phyloP scores from a whole-genome alignment of 495 filamentous ascomycete genomes.

The Usnea hakonensis region DNA sequence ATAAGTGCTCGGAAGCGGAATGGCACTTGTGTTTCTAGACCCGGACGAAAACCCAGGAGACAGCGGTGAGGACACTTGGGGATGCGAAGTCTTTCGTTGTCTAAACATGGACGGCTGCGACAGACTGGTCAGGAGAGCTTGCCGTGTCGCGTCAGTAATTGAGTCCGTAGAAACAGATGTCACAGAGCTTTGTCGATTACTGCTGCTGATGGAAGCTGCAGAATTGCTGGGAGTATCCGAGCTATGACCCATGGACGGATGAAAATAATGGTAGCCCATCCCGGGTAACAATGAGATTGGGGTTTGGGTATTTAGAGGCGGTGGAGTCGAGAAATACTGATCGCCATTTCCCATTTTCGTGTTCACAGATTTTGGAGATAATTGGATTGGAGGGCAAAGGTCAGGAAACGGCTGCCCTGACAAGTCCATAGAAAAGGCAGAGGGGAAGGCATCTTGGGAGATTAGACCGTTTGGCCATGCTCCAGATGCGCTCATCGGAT shows the following conservation, averaged over 20 bases:
- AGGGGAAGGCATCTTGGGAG: constrained; percentile 48
- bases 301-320: constrained; percentile 53
- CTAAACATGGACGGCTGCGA: constrained; percentile 65
- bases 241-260: constrained; percentile 42
- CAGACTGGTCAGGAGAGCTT: constrained; percentile 74
- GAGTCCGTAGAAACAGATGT: constrained; percentile 62
- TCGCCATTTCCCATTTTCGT: constrained; percentile 44
- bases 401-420: constrained; percentile 50
- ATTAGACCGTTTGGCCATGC: constrained; percentile 65
- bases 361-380: constrained; percentile 53
- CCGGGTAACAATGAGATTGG: constrained; percentile 23
- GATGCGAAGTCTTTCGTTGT: constrained; percentile 70
- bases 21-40: constrained; percentile 31
- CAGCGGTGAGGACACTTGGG: constrained; percentile 57
- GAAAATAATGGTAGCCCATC: constrained; percentile 36
- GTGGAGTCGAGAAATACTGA: constrained; percentile 50
- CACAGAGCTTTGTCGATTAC: constrained; percentile 56
- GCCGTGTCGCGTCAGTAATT: constrained; percentile 90
- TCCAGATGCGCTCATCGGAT: constrained; percentile 40
- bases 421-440: constrained; percentile 58
- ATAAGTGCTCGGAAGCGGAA: constrained; percentile 72
- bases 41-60: constrained; percentile 43
- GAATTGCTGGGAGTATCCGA: constrained; percentile 55
- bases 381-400: constrained; percentile 49
- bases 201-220: constrained; percentile 54